phyloP scores from a whole-genome alignment of 2,329 filamentous ascomycete species.

The Sphaceloma murrayae region DNA sequence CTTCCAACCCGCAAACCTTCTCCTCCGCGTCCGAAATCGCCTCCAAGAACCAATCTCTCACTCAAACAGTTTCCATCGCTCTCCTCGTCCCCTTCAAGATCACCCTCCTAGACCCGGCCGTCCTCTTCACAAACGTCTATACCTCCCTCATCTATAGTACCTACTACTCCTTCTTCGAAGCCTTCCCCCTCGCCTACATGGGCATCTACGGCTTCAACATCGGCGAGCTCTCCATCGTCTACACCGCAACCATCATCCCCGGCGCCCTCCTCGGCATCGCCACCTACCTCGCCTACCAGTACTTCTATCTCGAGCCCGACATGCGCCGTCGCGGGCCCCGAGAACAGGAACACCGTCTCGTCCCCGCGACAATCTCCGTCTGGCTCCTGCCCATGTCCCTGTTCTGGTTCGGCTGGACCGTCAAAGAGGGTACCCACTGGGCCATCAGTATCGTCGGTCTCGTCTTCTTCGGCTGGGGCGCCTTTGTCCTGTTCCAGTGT shows the following conservation, averaged over 20 bases:
- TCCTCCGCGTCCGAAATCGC: constrained; percentile 56
- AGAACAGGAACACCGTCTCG: constrained; percentile 24
- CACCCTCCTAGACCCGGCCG: constrained; percentile 27
- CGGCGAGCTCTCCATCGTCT: constrained; percentile 28
- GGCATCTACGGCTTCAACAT: constrained; percentile 33
- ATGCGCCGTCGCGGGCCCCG: constrained; percentile 21
- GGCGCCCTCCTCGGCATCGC: constrained; percentile 24
- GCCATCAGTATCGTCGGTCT: constrained; percentile 35
- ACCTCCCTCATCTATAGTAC: constrained; percentile 28
- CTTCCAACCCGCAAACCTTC: constrained; percentile 44
- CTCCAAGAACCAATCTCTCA: constrained; percentile 44
- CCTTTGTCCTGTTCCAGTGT: constrained; percentile 36
- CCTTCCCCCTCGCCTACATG: constrained; percentile 35
- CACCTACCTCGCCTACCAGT: constrained; percentile 24
- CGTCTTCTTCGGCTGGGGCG: constrained; percentile 31
- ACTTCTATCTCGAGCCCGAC: constrained; percentile 24
- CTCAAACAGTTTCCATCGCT: constrained; percentile 41
- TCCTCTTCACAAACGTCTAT: constrained; percentile 28
- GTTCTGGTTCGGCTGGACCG: constrained; percentile 29
- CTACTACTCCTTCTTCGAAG: constrained; percentile 30
- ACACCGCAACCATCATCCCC: constrained; percentile 26
- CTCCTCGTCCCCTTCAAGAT: constrained; percentile 41
- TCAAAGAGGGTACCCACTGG: constrained; percentile 29
- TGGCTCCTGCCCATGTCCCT: constrained; percentile 25
- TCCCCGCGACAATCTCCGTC: constrained; percentile 24